A percentile compares a stretch with the other conserved stretches of the same genome.
Conservation (phyloP, 2,329 filamentous ascomycete species). For the Trichoderma sp. region DNA sequence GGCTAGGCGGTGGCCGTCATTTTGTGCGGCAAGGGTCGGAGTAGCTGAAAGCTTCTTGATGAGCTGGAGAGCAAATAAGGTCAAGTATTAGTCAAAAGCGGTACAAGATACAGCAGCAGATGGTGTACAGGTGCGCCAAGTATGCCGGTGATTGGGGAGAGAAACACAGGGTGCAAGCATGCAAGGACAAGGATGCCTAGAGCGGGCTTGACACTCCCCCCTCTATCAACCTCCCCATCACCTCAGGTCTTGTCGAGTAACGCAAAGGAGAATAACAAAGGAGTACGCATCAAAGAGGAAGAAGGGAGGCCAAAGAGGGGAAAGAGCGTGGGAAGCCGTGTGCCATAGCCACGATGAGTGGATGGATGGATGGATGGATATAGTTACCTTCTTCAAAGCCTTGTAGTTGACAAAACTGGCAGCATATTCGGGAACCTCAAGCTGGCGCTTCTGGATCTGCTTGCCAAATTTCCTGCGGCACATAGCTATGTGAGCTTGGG, state of each 20-base stretch:
- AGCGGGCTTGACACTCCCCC: background rate
- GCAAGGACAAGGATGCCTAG: conserved; percentile 14
- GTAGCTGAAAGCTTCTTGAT: conserved; percentile 97
- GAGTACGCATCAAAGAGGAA: background rate
- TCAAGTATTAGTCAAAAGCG: conserved; percentile 3
- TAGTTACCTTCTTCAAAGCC: conserved; percentile 85
- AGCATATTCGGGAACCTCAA: conserved; percentile 98
- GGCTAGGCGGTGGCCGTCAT: conserved; percentile 52
- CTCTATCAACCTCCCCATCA: conserved; percentile 2
- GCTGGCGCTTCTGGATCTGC: conserved; percentile 97
- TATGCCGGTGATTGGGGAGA: conserved; percentile 6
- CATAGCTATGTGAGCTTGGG: conserved; percentile 16
- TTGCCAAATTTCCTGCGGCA: conserved; percentile 94
- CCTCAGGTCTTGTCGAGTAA: background rate
- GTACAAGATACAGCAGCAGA: conserved; percentile 1
- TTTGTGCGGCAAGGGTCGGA: conserved; percentile 75
- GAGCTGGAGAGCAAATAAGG: conserved; percentile 56
- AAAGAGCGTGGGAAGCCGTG: background rate
- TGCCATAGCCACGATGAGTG: background rate
- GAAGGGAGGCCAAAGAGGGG: background rate
- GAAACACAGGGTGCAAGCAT: conserved; percentile 12
- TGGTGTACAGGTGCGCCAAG: conserved; percentile 8
- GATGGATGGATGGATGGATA: conserved; percentile 34
- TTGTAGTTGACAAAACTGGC: conserved; percentile 99
- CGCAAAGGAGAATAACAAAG: background rate